Percentiles rank a stretch among this genome's conserved stretches.
phyloP scores from a whole-genome alignment of 2,329 filamentous ascomycete genomes.

The Fusarium sterilihyphosum region DNA sequence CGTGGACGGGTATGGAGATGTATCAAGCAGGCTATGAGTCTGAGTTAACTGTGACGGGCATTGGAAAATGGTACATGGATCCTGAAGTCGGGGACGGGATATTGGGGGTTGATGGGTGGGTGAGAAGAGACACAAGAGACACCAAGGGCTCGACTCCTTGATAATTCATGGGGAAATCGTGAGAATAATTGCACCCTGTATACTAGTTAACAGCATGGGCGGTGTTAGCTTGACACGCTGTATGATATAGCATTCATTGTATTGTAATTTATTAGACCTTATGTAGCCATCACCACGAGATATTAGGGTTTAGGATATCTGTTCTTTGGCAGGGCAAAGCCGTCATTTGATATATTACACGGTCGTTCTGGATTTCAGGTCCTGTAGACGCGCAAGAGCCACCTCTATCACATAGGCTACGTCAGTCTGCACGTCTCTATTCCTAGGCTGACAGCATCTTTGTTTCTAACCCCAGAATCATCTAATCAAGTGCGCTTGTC shows the following conservation, averaged over 20 bases:
- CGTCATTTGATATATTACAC: slow-evolving; percentile 45
- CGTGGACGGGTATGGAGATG: slow-evolving; percentile 94
- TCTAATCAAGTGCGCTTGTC: slow-evolving; percentile 75
- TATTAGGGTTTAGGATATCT: slow-evolving; percentile 7
- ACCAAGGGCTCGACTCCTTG: neutral
- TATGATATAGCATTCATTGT: neutral
- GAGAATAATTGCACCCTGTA: neutral
- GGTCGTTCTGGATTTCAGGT: slow-evolving; percentile 23
- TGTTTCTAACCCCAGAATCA: neutral
- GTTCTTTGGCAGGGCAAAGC: slow-evolving; percentile 39
- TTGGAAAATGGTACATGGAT: slow-evolving; percentile 81
- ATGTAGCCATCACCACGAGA: neutral
- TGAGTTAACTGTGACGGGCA: slow-evolving; percentile 66
- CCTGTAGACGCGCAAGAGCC: slow-evolving; percentile 18
- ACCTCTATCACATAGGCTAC: slow-evolving; percentile 31
- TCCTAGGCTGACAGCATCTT: neutral
- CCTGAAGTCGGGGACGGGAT: slow-evolving; percentile 68
- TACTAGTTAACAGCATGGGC: neutral
- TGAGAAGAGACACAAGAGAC: slow-evolving; percentile 40
- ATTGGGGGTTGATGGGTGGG: slow-evolving; percentile 65
- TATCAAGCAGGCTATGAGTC: slow-evolving; percentile 79
- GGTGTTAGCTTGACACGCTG: neutral
- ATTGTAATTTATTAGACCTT: slow-evolving; percentile 21
- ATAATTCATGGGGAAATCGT: slow-evolving; percentile 1
- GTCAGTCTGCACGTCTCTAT: slow-evolving; percentile 7